Conservation (phyloP, 768 basidiomycete genomes). For the Termitomyces sp. region DNA sequence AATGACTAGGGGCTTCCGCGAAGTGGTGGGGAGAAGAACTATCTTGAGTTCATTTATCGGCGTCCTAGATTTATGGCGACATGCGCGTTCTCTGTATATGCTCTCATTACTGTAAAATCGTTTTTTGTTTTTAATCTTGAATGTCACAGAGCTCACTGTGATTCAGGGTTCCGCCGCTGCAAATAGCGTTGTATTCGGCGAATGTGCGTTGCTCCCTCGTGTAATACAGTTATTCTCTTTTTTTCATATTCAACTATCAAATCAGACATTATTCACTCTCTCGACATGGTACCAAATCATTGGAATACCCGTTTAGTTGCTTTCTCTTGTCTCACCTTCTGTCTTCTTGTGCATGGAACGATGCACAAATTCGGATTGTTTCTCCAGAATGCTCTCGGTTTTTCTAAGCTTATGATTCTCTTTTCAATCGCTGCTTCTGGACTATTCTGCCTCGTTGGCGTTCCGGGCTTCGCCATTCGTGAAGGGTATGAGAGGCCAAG, state of each 20-base stretch:
- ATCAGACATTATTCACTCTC: constrained; percentile 54
- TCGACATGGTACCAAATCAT: constrained; percentile 39
- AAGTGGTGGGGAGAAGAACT: constrained; percentile 75
- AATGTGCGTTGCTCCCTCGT: constrained; percentile 43
- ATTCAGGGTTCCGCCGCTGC: constrained; percentile 58
- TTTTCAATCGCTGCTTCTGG: constrained; percentile 48
- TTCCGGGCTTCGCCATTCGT: constrained; percentile 44
- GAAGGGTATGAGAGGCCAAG: constrained; percentile 47
- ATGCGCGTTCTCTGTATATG: constrained; percentile 43
- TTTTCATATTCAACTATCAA: neutral
- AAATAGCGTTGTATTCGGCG: constrained; percentile 62
- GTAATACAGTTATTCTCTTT: neutral
- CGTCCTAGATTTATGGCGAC: constrained; percentile 57
- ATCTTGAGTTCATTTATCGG: constrained; percentile 66
- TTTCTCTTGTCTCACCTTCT: constrained; percentile 50
- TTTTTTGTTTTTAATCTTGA: neutral
- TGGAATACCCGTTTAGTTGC: constrained; percentile 49
- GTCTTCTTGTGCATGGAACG: constrained; percentile 52
- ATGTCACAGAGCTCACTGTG: constrained; percentile 29
- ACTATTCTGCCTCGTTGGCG: constrained; percentile 41
- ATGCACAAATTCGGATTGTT: constrained; percentile 50
- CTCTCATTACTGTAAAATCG: constrained; percentile 39
- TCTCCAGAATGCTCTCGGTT: constrained; percentile 59
- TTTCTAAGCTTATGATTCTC: constrained; percentile 57
- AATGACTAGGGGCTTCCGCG: constrained; percentile 59